These are phyloP conservation scores for Alopecurus myosuroides DNA, from an alignment of 176 grass and related monocot species.

Conservation along the genomic window DNA sequence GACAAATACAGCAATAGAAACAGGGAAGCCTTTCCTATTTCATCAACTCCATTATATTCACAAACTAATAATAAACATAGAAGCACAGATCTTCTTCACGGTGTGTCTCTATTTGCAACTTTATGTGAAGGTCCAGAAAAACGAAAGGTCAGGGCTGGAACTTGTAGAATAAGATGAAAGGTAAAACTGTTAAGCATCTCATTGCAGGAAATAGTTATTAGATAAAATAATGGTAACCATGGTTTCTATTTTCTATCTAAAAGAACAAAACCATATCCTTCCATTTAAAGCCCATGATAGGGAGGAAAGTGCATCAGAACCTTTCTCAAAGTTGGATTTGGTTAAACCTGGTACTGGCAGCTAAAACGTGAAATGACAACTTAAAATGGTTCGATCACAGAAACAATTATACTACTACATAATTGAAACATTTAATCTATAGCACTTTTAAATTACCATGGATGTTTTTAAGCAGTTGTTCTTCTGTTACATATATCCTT, in stretches of 20 bases:
- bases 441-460: conserved; percentile 41
- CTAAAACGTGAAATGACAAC: background rate
- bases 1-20: background rate
- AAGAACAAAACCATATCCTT: background rate
- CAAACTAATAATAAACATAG: background rate
- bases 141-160: background rate
- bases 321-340: conserved; percentile 11
- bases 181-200: background rate
- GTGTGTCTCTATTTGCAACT: background rate
- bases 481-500: conserved; percentile 50
- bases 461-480: conserved; percentile 71
- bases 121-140: background rate
- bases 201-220: background rate
- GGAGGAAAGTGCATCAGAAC: background rate
- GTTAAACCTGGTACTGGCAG: background rate
- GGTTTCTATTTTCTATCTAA: background rate
- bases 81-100: background rate
- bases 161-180: background rate
- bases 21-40: conserved; percentile 6
- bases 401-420: background rate
- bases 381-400: background rate
- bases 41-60: background rate
- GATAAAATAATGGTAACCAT: background rate
- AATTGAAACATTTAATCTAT: background rate
- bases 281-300: background rate